These are phyloP conservation scores for Hanseniaspora valbyensis DNA, from an alignment of 805 yeast species.

Conservation along the genomic window DNA sequence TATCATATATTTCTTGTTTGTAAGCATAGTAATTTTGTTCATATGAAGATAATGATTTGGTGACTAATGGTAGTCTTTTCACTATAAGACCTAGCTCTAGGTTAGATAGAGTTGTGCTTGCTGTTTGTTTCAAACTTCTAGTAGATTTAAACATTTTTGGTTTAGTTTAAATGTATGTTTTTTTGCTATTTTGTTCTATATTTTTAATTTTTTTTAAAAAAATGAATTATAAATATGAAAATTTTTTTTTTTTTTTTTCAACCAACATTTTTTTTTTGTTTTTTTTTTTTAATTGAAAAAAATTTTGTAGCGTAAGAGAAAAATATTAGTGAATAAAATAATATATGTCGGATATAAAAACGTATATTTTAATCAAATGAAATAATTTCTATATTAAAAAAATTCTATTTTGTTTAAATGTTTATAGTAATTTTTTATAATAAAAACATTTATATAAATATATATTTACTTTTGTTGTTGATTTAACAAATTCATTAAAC, in stretches of 20 bases:
- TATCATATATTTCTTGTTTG: constrained; percentile 73
- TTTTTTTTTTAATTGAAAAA: no score
- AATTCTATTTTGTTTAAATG: no score
- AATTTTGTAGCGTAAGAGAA: no score
- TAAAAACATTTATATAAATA: no score
- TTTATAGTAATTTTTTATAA: no score
- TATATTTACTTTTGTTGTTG: constrained; percentile 25
- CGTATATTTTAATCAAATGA: no score
- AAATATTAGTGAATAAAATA: no score
- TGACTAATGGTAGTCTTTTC: constrained; percentile 74
- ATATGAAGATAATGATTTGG: constrained; percentile 61
- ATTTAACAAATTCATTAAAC: constrained; percentile 35
- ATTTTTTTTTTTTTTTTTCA: no score
- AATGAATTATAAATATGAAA: no score
- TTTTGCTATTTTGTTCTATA: not conserved
- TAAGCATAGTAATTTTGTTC: constrained; percentile 69
- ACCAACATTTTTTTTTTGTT: no score
- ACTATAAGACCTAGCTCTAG: constrained; percentile 49
- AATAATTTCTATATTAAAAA: no score
- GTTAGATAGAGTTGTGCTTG: constrained; percentile 17
- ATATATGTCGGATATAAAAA: no score
- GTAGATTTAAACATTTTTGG: constrained; percentile 17
- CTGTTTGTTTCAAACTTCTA: constrained; percentile 17
- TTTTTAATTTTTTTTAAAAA: not conserved
- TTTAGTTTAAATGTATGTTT: not conserved